Base-by-base conservation (phyloP, 2,329 filamentous ascomycete species). In the Colletotrichum acutatum region DNA sequence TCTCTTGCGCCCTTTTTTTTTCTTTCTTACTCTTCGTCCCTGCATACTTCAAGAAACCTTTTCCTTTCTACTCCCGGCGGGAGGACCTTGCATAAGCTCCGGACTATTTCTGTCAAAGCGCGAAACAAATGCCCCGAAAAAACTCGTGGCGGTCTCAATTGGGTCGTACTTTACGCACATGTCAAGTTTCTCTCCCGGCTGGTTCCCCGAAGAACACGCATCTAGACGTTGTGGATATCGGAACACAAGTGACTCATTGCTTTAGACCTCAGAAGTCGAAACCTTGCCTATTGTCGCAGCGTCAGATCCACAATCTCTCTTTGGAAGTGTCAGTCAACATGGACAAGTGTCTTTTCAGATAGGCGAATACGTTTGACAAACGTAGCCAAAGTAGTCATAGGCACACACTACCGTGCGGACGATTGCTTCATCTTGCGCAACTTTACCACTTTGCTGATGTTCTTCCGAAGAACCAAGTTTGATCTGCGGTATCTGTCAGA, bases 401-500 rank as follows among this genome's bases (percentile, higher is more conserved):
- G 19, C 16, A 46, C 42, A n/a, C 42, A 46, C 42, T 46, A 46
- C 42, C 42, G 16, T 46, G 42, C 42, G 52, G 26, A 54, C n/a
- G 28, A 58, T 58, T 58, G 54, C 26, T n/a, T 30, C 12, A 32
- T n/a, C n/a, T 24, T 24, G 24, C 52, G 22, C n/a, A 28, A 30
- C 37, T 30, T 16, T 19, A 14, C 24, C 26, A 37, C 16, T 28
- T 37, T 56, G 52, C 49, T 16, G 9, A 37, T 54, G 24, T 30
- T 63, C 49, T 26, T 68, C 46, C 28, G 49, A 54, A 30, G 57
- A 54, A 24, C 24, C 46, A 28, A 42, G 49, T 30, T 49, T 24
- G 46, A 32, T 12, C 42, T 30, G 56, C 42, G 57, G 57, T 42
- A 46, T 52, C 65, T 68, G 69, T 60, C 65, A 68, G 37, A 58